Base-by-base conservation (phyloP, 371 early-diverging fungal genomes). In the Mortierella sp. region DNA sequence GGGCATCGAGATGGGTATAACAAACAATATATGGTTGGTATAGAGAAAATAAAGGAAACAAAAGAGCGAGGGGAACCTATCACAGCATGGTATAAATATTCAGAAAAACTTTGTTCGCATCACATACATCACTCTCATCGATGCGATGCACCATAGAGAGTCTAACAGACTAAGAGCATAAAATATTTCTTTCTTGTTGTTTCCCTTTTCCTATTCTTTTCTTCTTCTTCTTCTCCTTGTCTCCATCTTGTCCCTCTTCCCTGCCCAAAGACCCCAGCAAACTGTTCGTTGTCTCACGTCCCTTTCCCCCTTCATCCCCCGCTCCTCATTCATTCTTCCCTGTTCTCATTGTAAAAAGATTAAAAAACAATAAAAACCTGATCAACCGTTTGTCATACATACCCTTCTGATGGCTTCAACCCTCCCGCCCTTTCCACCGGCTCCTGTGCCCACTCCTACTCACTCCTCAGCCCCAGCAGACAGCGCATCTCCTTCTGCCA, bases 321-420 rank as follows among this genome's bases (percentile, higher is more conserved):
- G 11, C 28, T 31, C 47, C 32, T 56, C 24, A 12, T 41, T 19
- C 8, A 17, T 28, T 30, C 11, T 14, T 30, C 6, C 30, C 12
- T 42, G 28, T 4, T 32, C 30, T 17, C 43, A 43, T 2, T 17
- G 42, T 14, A 39, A 54, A 27, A 47, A 34, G 34, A 47, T 31
- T 7, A 31, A 57, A 58, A 49, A 46, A 48, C 32, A 48, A 58
- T 5, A 37, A 32, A 31, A 17, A 30, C 6, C 37, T 15, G n/a
- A 24, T 44, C 19, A 8, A 4, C 14, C 44, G 21, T 44, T 39
- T 17, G 23, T 44, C 21, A 19, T 19, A 44, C 44, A 8, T n/a
- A 19, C 44, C 44, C 9, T 0, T 15, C 34, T 30, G 48, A 61
- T 50, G 62, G 42, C 63, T 15, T 52, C 59, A 6, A 44, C 52